Base-by-base conservation (phyloP, 331 rosid species). In the Quercus tomentella region DNA sequence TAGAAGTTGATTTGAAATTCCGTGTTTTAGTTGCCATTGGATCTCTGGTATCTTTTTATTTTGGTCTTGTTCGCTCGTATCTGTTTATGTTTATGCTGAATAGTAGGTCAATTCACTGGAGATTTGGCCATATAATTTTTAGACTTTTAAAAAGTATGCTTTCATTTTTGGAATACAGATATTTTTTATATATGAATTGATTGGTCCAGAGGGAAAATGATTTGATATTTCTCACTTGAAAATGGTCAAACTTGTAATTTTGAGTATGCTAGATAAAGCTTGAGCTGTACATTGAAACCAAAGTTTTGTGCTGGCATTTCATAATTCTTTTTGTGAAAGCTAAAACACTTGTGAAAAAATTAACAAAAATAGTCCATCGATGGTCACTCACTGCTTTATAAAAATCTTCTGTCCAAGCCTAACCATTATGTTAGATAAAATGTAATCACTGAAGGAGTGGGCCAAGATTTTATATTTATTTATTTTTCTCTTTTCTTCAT, bases 1-100 rank as follows among this genome's bases (percentile, higher is more conserved):
- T 83, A 11, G 98, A 88, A n/a, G 87, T 14, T 43, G 99, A 93
- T 89, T 85, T 98, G 73, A 95, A 90, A 77, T 95, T 88, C 76
- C 93, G 98, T 71, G 93, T 92, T 78, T 87, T 95, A 80, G 98
- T 95, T 82, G 99, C 99, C 70, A 91, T 91, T 80, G 99, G 99
- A 82, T 89, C 99, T 30, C 82, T 95, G 99, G 99, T 95, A 82
- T 76, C n/a, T 33, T 70, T 1, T 35, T 35, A 66, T 54, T 65
- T 78, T 63, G 14, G 21, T 79, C 72, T 56, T 54, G 68, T 22
- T 26, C 12, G 41, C 62, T 21, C 25, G 51, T 31, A 6, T 33
- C 37, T 28, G 14, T 66, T 66, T 7, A 23, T 31, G 41, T 67
- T 31, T 67, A 20, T 33, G 51, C 22, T 6, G 33, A 35, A 8